Evolutionary conservation across 2,329 filamentous ascomycete genomes (phyloP).

Genomic region (Lasiodiplodia hormozganensis): DNA sequence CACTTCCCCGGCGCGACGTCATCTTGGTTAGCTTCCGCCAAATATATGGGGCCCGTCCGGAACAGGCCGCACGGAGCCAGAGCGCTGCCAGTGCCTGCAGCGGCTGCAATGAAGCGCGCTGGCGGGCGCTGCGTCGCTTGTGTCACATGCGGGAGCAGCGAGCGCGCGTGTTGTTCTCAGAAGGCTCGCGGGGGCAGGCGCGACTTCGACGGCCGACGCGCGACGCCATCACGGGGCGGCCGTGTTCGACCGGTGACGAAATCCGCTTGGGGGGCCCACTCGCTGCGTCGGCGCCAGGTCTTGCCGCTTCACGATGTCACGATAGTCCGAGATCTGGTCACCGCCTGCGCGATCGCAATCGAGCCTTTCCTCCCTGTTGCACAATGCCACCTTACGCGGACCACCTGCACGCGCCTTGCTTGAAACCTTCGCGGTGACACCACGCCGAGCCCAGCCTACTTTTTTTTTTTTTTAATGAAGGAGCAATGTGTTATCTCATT

Average conservation of each 20-base stretch:
- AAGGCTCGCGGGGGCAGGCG: neutral
- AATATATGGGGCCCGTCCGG: constrained; percentile 15
- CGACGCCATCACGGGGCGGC: neutral
- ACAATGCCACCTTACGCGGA: constrained; percentile 4
- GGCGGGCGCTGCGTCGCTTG: neutral
- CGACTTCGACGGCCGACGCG: neutral
- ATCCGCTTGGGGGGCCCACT: constrained; percentile 1
- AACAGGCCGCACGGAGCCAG: constrained; percentile 13
- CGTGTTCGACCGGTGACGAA: constrained; percentile 13
- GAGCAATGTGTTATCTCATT: constrained; percentile 5
- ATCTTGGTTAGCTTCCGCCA: constrained; percentile 16
- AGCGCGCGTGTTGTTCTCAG: neutral
- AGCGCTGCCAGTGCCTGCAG: neutral
- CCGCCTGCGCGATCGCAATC: constrained; percentile 20
- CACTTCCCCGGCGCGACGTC: constrained; percentile 21
- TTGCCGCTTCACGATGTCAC: constrained; percentile 19
- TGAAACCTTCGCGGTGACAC: constrained; percentile 10
- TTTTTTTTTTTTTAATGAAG: neutral
- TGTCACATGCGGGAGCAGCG: constrained; percentile 21
- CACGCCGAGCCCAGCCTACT: constrained; percentile 5
- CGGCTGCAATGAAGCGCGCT: neutral
- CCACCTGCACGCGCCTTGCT: constrained; percentile 6
- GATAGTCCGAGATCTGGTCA: constrained; percentile 27
- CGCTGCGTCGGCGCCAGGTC: neutral
- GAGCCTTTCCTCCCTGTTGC: constrained; percentile 4